Conservation (phyloP, 352 stramenopile genomes). For the Globisporangium spinosum region DNA sequence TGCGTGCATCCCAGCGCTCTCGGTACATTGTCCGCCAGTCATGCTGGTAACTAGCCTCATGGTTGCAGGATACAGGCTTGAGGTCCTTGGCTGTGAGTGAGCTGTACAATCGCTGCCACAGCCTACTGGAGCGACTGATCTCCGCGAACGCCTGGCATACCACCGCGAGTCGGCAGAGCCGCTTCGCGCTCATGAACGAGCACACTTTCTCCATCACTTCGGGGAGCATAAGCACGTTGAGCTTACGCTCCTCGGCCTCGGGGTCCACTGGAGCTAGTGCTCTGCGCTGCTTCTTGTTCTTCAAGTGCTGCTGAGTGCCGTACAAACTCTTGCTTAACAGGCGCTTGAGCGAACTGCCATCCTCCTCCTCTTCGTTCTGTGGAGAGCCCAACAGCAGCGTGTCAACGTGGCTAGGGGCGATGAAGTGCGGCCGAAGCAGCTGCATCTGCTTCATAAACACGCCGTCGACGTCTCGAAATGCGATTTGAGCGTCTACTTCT, state of each 20-base stretch:
- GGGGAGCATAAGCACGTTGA: constrained; percentile 50
- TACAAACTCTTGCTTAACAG: neutral
- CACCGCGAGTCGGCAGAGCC: constrained; percentile 51
- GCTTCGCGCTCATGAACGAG: constrained; percentile 70
- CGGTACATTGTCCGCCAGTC: constrained; percentile 18
- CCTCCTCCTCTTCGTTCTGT: neutral
- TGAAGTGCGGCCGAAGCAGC: constrained; percentile 28
- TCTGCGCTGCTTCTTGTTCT: constrained; percentile 21
- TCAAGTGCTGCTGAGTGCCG: neutral
- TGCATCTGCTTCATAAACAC: constrained; percentile 27
- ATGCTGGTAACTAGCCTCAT: constrained; percentile 31
- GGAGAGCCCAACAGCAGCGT: constrained; percentile 1
- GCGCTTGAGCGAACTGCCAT: neutral
- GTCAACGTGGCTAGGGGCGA: constrained; percentile 11
- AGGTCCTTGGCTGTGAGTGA: constrained; percentile 17
- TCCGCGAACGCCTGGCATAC: constrained; percentile 46
- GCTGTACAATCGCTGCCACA: constrained; percentile 47
- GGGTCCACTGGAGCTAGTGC: constrained; percentile 15
- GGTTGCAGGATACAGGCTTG: constrained; percentile 21
- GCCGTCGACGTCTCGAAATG: constrained; percentile 11
- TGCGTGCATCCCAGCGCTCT: constrained; percentile 14
- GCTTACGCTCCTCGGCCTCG: constrained; percentile 36
- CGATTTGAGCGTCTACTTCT: neutral
- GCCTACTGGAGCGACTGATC: constrained; percentile 26
- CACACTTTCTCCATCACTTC: constrained; percentile 69